Conservation (phyloP, 2,329 filamentous ascomycete species). For the Colletotrichum coccodes region DNA sequence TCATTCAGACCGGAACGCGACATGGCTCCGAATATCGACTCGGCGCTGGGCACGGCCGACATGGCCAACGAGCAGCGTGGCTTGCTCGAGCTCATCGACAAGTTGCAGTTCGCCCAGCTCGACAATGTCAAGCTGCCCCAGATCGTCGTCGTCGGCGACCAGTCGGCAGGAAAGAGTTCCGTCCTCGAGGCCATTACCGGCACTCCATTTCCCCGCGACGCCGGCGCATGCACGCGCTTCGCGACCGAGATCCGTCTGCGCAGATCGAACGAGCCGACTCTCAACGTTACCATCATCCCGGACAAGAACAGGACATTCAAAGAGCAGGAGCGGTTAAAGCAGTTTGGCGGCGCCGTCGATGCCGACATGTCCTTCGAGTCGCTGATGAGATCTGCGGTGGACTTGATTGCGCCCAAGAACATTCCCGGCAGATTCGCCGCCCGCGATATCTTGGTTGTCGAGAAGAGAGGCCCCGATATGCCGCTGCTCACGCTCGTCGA, state of each 20-base stretch:
- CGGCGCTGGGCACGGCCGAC: conserved; percentile 59
- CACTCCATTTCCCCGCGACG: conserved; percentile 68
- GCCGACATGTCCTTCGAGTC: conserved; percentile 57
- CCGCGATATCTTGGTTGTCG: conserved; percentile 65
- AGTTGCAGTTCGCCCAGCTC: conserved; percentile 63
- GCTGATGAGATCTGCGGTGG: conserved; percentile 62
- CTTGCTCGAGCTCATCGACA: conserved; percentile 67
- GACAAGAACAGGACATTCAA: conserved; percentile 57
- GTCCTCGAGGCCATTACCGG: conserved; percentile 72
- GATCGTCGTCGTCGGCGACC: conserved; percentile 72
- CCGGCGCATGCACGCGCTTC: conserved; percentile 70
- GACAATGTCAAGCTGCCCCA: conserved; percentile 66
- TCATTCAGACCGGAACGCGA: conserved; percentile 27
- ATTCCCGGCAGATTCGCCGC: conserved; percentile 62
- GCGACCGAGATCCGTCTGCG: conserved; percentile 69
- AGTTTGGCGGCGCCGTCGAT: conserved; percentile 59
- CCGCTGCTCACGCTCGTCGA: conserved; percentile 71
- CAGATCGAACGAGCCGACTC: conserved; percentile 52
- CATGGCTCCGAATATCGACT: conserved; percentile 56
- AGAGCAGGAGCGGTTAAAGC: conserved; percentile 58
- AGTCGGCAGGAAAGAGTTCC: conserved; percentile 72
- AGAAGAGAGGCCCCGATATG: conserved; percentile 68
- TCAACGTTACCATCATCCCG: conserved; percentile 65
- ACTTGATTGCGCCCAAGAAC: conserved; percentile 61
- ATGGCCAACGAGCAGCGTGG: conserved; percentile 64